Base-by-base conservation (phyloP, 768 basidiomycete species). In the Pleurotus eryngii region DNA sequence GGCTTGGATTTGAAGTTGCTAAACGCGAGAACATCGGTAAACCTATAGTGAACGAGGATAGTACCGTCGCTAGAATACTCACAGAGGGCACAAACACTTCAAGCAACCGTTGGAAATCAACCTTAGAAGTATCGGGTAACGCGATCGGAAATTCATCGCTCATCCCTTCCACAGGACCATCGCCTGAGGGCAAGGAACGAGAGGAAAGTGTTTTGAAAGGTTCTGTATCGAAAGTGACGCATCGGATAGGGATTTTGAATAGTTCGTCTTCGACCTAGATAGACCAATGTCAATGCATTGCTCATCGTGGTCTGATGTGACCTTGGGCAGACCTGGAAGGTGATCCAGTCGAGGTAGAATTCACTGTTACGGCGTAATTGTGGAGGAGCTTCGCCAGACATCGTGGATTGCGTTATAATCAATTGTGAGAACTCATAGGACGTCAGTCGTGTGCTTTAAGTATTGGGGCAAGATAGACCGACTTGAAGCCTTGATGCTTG, bases 61-160 rank as follows among this genome's bases (percentile, higher is more conserved):
- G n/a, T n/a, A 24, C 15, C 17, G 17, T n/a, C 6, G 47, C 15
- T 43, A 17, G n/a, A 5, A 42, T 6, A 62, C 70, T 59, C n/a
- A 71, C 70, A 57, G 49, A 5, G 70, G 72, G 51, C 61, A 68
- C 27, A 71, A n/a, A 42, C 11, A 63, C 51, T 43, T 50, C 48
- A 9, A 67, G 50, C 11, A 67, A 35, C 18, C 26, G 39, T 30
- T 35, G 15, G 38, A 59, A 59, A 30, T 56, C 55, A 2, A 17
- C 38, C 53, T 54, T 53, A 5, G 35, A 15, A 5, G 50, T 26
- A 6, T 49, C 49, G 24, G 50, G 37, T 7, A 58, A 49, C 12
- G 49, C 49, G 12, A 58, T 18, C 5, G 57, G 57, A 12, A 42
- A 12, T 20, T 53, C 50, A 54, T 58, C 57, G 22, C 50, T 58